Conservation (phyloP, 164 flowering plant species). For the Stephania yunnanensis region DNA sequence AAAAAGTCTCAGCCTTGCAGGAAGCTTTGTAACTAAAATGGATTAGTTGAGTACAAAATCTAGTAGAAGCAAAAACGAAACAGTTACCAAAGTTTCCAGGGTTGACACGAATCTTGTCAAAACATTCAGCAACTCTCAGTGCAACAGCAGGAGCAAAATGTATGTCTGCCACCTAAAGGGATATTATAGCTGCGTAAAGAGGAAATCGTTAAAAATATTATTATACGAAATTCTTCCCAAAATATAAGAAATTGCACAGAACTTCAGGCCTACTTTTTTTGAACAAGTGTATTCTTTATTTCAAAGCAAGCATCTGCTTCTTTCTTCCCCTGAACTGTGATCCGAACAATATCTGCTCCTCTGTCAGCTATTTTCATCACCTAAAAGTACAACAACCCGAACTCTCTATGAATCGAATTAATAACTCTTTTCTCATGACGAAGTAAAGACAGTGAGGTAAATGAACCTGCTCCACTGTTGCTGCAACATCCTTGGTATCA, state of each 20-base stretch:
- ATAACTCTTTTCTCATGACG: background rate
- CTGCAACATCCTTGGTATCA: constrained; percentile 90
- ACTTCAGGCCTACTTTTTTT: constrained; percentile 62
- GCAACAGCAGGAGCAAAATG: constrained; percentile 97
- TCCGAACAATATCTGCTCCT: constrained; percentile 94
- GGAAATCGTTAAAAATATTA: background rate
- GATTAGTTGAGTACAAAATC: background rate
- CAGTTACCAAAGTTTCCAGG: constrained; percentile 91
- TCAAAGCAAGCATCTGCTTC: constrained; percentile 98
- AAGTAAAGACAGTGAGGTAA: background rate
- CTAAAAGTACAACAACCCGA: constrained; percentile 29
- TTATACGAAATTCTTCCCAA: background rate
- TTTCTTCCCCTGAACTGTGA: constrained; percentile 94
- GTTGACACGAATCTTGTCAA: constrained; percentile 96
- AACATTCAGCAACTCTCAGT: constrained; percentile 90
- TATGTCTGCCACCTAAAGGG: constrained; percentile 96
- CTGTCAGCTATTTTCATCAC: constrained; percentile 94
- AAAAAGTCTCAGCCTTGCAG: constrained; percentile 10
- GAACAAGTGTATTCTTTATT: constrained; percentile 82
- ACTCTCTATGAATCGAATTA: background rate
- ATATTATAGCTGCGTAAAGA: constrained; percentile 72
- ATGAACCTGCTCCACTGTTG: constrained; percentile 81
- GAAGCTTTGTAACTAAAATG: background rate
- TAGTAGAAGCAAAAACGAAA: background rate
- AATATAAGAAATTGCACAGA: background rate